These are phyloP conservation scores for Venturia pyrina DNA, from an alignment of 2,329 filamentous ascomycete species.

Conservation along the genomic window DNA sequence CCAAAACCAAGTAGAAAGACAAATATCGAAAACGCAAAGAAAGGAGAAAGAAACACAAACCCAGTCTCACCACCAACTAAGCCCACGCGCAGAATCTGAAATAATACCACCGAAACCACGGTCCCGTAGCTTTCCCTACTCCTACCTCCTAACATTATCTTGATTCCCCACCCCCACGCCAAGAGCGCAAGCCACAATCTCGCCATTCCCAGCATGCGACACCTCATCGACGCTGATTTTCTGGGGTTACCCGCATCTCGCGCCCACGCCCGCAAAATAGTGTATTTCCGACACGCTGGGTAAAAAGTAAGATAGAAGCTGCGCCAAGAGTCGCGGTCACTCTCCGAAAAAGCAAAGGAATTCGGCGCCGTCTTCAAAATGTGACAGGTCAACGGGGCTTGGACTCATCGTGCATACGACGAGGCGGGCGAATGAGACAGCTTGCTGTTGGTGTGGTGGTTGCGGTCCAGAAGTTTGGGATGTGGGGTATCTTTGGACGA, in stretches of 20 bases:
- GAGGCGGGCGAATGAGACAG: neutral
- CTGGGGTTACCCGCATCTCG: slow-evolving; percentile 1
- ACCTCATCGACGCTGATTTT: neutral
- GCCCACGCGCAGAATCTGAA: neutral
- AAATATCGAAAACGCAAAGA: too few species aligned
- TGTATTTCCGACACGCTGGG: neutral
- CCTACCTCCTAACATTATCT: too few species aligned
- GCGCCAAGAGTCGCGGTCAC: neutral
- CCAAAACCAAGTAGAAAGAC: neutral
- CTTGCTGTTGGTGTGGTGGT: neutral
- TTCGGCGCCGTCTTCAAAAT: neutral
- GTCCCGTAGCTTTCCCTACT: too few species aligned
- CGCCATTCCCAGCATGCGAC: neutral
- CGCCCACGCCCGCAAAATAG: neutral
- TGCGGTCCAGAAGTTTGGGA: neutral
- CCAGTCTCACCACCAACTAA: too few species aligned
- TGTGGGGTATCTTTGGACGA: neutral
- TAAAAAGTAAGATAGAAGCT: too few species aligned
- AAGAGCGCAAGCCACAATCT: neutral
- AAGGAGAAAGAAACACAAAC: too few species aligned
- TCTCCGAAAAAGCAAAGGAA: neutral
- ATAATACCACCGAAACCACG: neutral
- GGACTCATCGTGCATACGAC: neutral
- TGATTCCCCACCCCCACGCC: neutral
- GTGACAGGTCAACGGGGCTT: neutral